Evolutionary conservation across 208 protist genomes (phyloP), one percentile per base, ranked within the genome.

Genomic region (Trypanosoma rangeli): DNA sequence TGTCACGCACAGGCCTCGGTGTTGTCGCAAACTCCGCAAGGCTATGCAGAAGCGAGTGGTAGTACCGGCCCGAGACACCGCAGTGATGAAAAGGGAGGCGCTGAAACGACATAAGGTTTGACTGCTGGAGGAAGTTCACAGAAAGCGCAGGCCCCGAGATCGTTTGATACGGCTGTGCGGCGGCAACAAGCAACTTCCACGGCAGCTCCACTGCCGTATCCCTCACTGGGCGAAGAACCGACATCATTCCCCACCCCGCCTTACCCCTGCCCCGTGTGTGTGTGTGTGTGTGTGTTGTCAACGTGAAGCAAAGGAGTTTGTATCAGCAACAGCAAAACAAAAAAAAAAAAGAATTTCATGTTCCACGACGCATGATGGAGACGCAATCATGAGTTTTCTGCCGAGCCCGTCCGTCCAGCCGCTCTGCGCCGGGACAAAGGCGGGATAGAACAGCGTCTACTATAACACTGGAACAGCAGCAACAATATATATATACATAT

Each of bases 131-230:
- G 54, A 96, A 96, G 68, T 85, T 75, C 3, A 83, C 76, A 15
- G 79, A 86, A 13, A 96, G 83, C 12, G 86, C 91, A 0, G 91
- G 86, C 35, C 91, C 91, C 7, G 80, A 81, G 37, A 94, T 57
- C 9, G 91, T 96, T 33, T 88, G 82, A 66, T 96, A 96, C 33
- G 91, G 91, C 81, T 96, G 91, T 22, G 84, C 88, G 0, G 88
- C 80, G 1, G 78, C 80, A 29, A 93, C 50, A 9, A 93, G 72
- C 22, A 89, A 62, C 58, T 57, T 64, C 65, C 79, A 82, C 0
- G 90, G 78, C n/a, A 88, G 68, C 68, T 83, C 81, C 7, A 94
- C 68, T 0, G 82, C 63, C 22, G 75, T 67, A 29, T 77, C 78
- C 20, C 28, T 63, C 31, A 64, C 15, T 26, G 61, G 61, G 28